Base-by-base conservation (phyloP, 352 stramenopile genomes). In the Sclerospora graminicola region DNA sequence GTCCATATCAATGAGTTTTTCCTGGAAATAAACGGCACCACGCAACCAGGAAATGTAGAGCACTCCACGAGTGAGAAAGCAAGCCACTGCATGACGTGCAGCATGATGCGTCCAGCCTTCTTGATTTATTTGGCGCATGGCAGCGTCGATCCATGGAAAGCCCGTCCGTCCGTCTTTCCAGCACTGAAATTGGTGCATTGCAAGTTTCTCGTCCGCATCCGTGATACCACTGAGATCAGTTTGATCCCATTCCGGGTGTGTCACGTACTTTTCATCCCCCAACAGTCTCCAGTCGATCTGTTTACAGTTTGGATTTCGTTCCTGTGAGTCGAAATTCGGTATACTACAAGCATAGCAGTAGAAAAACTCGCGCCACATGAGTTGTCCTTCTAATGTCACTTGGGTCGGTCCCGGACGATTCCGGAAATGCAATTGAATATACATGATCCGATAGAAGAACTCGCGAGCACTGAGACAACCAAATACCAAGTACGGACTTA, bases 131-230 rank as follows among this genome's bases (percentile, higher is more conserved):
- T 96, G 87, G 0, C 72, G 87, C 87, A 98, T 98, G 28, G 88
- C 79, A 11, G 95, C 95, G 60, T 99, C 95, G 49, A 98, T 98
- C 68, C 85, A 98, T 4, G 95, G 95, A 62, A 95, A 99, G 1
- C 95, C 95, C 1, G 95, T 99, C 27, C 79, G 63, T n/a, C 79
- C 91, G 11, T 89, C 63, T 56, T 93, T 93, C 95, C 95, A 99
- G 31, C 60, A 66, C 27, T 68, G 60, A 1, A 87, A 51, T 13
- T 87, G 71, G 26, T 69, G 59, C 55, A 72, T 69, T 9, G 75
- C 69, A 0, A 66, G 53, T 14, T 69, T 69, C 9, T 68, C 64
- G 19, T 79, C 71, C 7, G 64, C 49, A 14, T 52, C 60, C 14
- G 51, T 45, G n/a, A 47, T 7, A 1, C 18, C 20, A 30, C 15